A percentile compares a stretch with the other conserved stretches of the same genome.
Evolutionary conservation across 768 basidiomycete genomes (phyloP).

Genomic region (Hygrophorus pudorinus): DNA sequence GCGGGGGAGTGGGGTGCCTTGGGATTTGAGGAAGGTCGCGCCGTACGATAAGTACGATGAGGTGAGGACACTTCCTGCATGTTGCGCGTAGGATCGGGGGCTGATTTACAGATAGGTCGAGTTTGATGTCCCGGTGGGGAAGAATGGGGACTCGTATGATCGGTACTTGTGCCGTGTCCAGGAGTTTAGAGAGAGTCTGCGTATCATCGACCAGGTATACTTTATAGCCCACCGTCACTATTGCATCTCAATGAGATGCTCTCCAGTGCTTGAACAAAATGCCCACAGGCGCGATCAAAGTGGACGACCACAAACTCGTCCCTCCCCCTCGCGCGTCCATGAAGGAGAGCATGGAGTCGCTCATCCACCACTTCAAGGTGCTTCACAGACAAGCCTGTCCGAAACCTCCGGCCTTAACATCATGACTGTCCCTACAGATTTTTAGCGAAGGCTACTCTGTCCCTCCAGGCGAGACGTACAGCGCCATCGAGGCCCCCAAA

Average conservation of each 20-base stretch:
- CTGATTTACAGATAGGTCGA: slow-evolving; percentile 54
- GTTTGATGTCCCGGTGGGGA: slow-evolving; percentile 94
- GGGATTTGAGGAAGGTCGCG: slow-evolving; percentile 86
- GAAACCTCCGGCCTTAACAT: not conserved
- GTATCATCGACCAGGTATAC: slow-evolving; percentile 69
- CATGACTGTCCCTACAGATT: slow-evolving; percentile 37
- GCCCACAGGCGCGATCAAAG: slow-evolving; percentile 82
- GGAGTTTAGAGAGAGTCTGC: slow-evolving; percentile 92
- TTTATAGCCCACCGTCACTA: not conserved
- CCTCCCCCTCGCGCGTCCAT: slow-evolving; percentile 94
- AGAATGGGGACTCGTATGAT: slow-evolving; percentile 97
- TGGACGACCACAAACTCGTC: slow-evolving; percentile 96
- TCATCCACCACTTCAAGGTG: slow-evolving; percentile 98
- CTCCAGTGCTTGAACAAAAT: slow-evolving; percentile 91
- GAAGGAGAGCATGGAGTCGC: slow-evolving; percentile 98
- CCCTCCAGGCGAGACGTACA: slow-evolving; percentile 93
- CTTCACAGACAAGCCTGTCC: slow-evolving; percentile 2
- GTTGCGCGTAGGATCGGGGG: not conserved
- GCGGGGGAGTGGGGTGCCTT: slow-evolving; percentile 84
- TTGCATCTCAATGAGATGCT: not conserved
- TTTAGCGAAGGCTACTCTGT: slow-evolving; percentile 97
- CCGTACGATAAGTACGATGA: slow-evolving; percentile 98
- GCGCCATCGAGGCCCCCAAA: slow-evolving; percentile 96
- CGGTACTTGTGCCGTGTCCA: slow-evolving; percentile 96
- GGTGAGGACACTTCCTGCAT: slow-evolving; percentile 27